phyloP scores from a whole-genome alignment of 208 protist genomes.

The Wallacemonas sp. region DNA sequence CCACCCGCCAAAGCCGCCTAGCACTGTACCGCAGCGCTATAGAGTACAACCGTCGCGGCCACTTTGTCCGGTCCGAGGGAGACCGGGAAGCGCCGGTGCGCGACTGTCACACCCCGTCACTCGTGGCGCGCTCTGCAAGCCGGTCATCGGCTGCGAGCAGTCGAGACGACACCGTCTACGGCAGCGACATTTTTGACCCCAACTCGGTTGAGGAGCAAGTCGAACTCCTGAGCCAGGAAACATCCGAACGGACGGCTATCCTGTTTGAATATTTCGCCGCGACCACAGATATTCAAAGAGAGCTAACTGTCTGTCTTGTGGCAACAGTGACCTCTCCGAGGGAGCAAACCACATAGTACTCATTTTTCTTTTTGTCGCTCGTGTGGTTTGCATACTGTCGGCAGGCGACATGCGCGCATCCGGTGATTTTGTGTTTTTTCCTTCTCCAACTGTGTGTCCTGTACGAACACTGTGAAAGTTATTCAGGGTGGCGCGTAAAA shows the following conservation, averaged over 20 bases:
- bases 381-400: no score
- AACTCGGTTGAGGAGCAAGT: not conserved
- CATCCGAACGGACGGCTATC: not conserved
- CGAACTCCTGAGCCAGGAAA: not conserved
- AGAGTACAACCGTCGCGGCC: not conserved
- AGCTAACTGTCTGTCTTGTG: conserved; percentile 2
- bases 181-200: conserved; percentile 8
- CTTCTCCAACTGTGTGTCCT: no score
- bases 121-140: conserved; percentile 4
- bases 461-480: no score
- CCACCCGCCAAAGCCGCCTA: not conserved
- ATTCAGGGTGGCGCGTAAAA: no score
- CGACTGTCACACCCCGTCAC: not conserved
- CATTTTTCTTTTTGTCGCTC: no score
- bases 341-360: not conserved
- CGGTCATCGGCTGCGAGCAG: not conserved
- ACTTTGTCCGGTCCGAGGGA: not conserved
- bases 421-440: no score
- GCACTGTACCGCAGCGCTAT: conserved; percentile 10
- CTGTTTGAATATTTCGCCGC: conserved; percentile 12
- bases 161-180: not conserved
- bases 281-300: not conserved
- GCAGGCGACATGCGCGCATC: no score
- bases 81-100: not conserved
- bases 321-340: not conserved